Conservation (phyloP, 83 land plant species). For the Larix sibirica region DNA sequence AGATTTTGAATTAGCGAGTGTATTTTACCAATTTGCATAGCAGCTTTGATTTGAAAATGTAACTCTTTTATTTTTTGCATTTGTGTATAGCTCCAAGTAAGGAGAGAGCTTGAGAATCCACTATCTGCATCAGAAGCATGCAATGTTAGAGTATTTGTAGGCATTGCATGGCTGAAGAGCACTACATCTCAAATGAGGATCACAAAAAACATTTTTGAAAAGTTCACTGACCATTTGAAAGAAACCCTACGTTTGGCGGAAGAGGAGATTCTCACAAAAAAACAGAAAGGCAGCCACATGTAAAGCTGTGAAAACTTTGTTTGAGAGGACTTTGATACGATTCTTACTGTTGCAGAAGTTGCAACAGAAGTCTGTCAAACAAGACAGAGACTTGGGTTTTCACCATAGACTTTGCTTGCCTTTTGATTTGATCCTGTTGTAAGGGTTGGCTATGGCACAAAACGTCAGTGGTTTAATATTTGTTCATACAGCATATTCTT, state of each 20-base stretch:
- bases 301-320: not conserved
- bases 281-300: not conserved
- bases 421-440: not conserved
- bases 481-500: not conserved
- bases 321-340: not conserved
- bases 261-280: slow-evolving; percentile 35
- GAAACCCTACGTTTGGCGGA: slow-evolving; percentile 45
- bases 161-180: slow-evolving; percentile 90
- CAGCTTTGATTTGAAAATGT: slow-evolving; percentile 1
- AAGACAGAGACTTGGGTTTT: not conserved
- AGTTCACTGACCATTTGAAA: slow-evolving; percentile 61
- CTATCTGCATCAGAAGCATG: slow-evolving; percentile 45
- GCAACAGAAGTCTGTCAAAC: not conserved
- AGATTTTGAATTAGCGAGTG: not conserved
- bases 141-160: slow-evolving; percentile 58
- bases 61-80: slow-evolving; percentile 13
- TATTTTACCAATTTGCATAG: not conserved
- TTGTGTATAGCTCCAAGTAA: slow-evolving; percentile 70
- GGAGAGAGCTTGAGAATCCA: slow-evolving; percentile 60
- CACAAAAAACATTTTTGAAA: slow-evolving; percentile 64
- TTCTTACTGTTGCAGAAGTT: not conserved
- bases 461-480: not conserved
- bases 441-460: not conserved
- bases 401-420: not conserved
- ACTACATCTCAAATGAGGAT: slow-evolving; percentile 74